phyloP scores from a whole-genome alignment of 1,284 basidiomycete genomes.

The Ustilago hordei region DNA sequence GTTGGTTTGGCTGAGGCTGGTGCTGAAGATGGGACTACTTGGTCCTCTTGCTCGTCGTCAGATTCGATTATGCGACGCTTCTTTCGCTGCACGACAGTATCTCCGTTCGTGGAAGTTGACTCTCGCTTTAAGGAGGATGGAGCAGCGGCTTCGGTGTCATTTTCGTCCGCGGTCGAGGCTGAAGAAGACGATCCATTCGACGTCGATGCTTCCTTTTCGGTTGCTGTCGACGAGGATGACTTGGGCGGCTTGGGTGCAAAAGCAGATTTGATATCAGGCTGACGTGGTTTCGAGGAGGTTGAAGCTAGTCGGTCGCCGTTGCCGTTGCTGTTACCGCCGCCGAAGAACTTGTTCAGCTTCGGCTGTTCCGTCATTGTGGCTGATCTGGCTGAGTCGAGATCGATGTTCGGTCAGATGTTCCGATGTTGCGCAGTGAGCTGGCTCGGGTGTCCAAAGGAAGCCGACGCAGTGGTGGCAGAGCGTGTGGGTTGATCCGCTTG shows the following conservation, averaged over 20 bases:
- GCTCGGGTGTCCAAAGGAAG: background rate
- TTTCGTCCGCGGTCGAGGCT: background rate
- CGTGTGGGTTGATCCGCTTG: background rate
- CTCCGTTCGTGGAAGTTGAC: conserved; percentile 10
- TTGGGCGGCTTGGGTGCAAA: conserved; percentile 44
- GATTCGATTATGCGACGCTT: conserved; percentile 70
- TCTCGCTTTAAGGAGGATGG: conserved; percentile 13
- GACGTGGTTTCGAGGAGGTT: conserved; percentile 32
- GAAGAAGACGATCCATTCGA: background rate
- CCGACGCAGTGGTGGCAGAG: background rate
- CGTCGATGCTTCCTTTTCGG: background rate
- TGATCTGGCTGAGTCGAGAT: conserved; percentile 2
- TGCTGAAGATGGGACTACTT: conserved; percentile 17
- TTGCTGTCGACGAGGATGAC: background rate
- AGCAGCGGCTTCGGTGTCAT: background rate
- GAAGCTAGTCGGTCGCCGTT: conserved; percentile 11
- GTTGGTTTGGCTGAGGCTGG: conserved; percentile 16
- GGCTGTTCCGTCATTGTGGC: conserved; percentile 44
- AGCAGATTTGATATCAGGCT: conserved; percentile 61
- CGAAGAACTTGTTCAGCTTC: conserved; percentile 47
- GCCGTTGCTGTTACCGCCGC: conserved; percentile 5
- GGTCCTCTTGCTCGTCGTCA: conserved; percentile 60
- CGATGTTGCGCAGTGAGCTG: background rate
- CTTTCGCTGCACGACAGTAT: conserved; percentile 28
- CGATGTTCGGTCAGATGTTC: background rate